Percentiles rank a stretch among this genome's conserved stretches.
These are phyloP conservation scores for Allium cepa DNA, from an alignment of 106 monocot genomes.

Conservation along the genomic window DNA sequence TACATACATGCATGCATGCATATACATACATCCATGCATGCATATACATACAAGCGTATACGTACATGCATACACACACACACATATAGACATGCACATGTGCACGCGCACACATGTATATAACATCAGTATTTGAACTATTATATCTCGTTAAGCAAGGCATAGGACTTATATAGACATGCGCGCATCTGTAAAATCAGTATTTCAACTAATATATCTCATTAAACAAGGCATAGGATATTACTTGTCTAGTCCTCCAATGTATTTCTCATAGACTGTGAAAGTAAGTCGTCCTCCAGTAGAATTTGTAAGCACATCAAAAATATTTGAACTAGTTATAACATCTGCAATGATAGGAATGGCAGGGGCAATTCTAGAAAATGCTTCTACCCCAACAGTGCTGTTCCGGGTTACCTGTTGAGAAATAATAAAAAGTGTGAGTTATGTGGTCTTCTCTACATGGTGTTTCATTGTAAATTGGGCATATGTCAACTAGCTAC, in stretches of 20 bases:
- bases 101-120: no score
- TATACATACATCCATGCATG: no score
- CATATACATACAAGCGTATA: no score
- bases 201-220: no score
- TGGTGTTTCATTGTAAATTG: no score
- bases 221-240: neutral
- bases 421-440: neutral
- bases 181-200: no score
- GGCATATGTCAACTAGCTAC: no score
- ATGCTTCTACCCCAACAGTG: conserved; percentile 75
- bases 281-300: conserved; percentile 58
- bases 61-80: no score
- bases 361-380: conserved; percentile 88
- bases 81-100: no score
- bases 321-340: conserved; percentile 75
- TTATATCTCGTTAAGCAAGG: neutral
- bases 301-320: conserved; percentile 74
- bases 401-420: conserved; percentile 64
- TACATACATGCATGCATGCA: no score
- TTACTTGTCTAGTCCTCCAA: conserved; percentile 73
- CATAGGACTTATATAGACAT: neutral
- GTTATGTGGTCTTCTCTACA: no score
- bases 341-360: conserved; percentile 87
- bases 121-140: no score
- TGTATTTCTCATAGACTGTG: conserved; percentile 80